phyloP scores from a whole-genome alignment of 1,284 basidiomycete genomes.

The Stygiomarasmius scandens region DNA sequence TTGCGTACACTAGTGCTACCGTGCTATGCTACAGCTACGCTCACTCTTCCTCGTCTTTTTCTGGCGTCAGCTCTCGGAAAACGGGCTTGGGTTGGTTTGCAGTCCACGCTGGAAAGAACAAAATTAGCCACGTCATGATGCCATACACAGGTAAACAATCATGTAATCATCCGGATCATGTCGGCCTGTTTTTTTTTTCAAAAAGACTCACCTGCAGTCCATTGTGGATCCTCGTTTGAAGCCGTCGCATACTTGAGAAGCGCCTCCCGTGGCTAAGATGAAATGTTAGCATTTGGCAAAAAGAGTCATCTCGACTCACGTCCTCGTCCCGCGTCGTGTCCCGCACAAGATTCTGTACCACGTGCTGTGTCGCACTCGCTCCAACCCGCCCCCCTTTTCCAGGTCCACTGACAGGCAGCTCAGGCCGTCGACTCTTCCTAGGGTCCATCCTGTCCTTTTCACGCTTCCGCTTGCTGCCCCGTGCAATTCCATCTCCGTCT shows the following conservation, averaged over 20 bases:
- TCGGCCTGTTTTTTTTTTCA: too few relatives aligned
- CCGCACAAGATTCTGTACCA: slow-evolving; percentile 91
- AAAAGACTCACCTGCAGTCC: slow-evolving; percentile 80
- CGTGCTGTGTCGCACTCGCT: slow-evolving; percentile 91
- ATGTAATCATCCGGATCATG: slow-evolving; percentile 5
- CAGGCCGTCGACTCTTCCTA: slow-evolving; percentile 87
- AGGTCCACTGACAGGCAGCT: slow-evolving; percentile 89
- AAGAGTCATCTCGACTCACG: slow-evolving; percentile 60
- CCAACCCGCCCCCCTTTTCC: slow-evolving; percentile 94
- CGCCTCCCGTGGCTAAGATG: slow-evolving; percentile 87
- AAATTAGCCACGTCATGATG: slow-evolving; percentile 33
- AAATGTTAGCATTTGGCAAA: neutral
- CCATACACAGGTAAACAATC: slow-evolving; percentile 28
- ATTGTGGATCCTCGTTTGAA: slow-evolving; percentile 77
- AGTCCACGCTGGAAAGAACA: slow-evolving; percentile 73
- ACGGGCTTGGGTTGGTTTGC: slow-evolving; percentile 80
- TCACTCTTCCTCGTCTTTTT: slow-evolving; percentile 52
- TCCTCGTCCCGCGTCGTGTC: slow-evolving; percentile 90
- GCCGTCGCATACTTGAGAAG: slow-evolving; percentile 88
- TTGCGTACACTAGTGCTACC: slow-evolving; percentile 10
- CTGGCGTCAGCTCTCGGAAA: slow-evolving; percentile 63
- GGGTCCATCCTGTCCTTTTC: slow-evolving; percentile 89
- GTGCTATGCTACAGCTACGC: slow-evolving; percentile 7
- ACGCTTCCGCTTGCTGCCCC: slow-evolving; percentile 80
- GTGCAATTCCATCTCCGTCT: slow-evolving; percentile 72